phyloP scores from a whole-genome alignment of 2,329 filamentous ascomycete species.

The Waltergamsia citrina region DNA sequence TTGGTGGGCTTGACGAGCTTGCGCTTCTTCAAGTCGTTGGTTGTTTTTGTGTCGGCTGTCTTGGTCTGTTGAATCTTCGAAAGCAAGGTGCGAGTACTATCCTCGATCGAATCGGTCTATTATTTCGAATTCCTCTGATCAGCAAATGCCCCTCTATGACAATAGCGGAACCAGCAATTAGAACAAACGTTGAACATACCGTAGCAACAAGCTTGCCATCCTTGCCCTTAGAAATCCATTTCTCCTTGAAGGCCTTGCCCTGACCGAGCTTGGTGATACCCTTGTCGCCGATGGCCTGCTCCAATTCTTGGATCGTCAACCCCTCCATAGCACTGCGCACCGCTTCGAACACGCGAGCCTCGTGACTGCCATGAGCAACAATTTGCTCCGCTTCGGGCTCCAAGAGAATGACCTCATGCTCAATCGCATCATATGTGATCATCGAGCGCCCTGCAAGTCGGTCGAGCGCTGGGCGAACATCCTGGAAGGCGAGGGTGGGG shows the following conservation, averaged over 20 bases:
- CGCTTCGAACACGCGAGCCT: conserved; percentile 73
- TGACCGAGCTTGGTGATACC: conserved; percentile 75
- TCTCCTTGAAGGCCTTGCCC: conserved; percentile 83
- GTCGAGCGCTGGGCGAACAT: conserved; percentile 82
- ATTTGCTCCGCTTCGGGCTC: conserved; percentile 69
- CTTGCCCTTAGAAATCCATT: conserved; percentile 58
- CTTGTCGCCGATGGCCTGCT: conserved; percentile 62
- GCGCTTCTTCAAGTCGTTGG: conserved; percentile 81
- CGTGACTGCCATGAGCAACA: conserved; percentile 67
- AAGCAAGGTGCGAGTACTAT: conserved; percentile 69
- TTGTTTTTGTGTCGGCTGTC: conserved; percentile 64
- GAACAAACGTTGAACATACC: conserved; percentile 22
- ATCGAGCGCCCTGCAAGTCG: conserved; percentile 76
- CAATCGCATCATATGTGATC: conserved; percentile 76
- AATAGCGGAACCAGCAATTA: not conserved
- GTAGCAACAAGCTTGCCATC: conserved; percentile 44
- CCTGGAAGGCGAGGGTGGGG: conserved; percentile 53
- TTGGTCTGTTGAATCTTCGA: conserved; percentile 61
- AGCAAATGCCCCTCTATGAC: too few relatives aligned
- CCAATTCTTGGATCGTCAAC: conserved; percentile 67
- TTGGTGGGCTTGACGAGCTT: conserved; percentile 82
- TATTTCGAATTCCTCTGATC: not conserved
- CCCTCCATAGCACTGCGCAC: conserved; percentile 66
- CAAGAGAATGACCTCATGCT: conserved; percentile 66
- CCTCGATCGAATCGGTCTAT: conserved; percentile 65